phyloP scores from a whole-genome alignment of 116 monocot genomes.

The Papilionanthe hybrid region DNA sequence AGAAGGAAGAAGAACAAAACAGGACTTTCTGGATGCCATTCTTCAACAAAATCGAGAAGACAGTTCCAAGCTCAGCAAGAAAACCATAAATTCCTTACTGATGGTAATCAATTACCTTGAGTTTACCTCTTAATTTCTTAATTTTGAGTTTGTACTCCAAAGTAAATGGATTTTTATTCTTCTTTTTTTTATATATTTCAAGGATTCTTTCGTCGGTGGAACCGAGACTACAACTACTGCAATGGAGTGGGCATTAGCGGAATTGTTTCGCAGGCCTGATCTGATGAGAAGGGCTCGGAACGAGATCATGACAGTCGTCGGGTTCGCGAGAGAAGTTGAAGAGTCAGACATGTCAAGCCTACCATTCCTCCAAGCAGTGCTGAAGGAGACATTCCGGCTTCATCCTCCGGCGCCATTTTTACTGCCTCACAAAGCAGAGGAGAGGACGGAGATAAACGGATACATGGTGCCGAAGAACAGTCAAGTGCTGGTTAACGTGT shows the following conservation, averaged over 20 bases:
- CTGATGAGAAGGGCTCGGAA: conserved; percentile 11
- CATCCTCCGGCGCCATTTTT: conserved; percentile 37
- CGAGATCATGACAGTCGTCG: conserved; percentile 19
- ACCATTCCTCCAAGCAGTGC: conserved; percentile 32
- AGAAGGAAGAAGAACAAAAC: neutral
- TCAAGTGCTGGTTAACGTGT: conserved; percentile 26
- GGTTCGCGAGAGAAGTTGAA: conserved; percentile 16
- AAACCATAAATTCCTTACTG: conserved; percentile 10
- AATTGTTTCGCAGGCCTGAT: conserved; percentile 21
- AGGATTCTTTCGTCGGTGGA: conserved; percentile 34
- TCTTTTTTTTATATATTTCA: no score
- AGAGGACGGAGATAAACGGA: conserved; percentile 18
- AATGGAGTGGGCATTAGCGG: conserved; percentile 39
- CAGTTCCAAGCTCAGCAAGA: conserved; percentile 8
- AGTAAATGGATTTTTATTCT: neutral
- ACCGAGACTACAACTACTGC: conserved; percentile 29
- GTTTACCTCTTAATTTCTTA: no score
- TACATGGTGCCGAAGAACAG: conserved; percentile 25
- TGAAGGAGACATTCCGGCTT: conserved; percentile 38
- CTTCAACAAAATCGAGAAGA: conserved; percentile 11
- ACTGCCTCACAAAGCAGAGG: conserved; percentile 21
- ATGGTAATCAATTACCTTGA: neutral
- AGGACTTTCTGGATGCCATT: conserved; percentile 30
- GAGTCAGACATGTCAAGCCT: conserved; percentile 26
- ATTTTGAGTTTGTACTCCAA: no score